Base-by-base conservation (phyloP, 148 eudicot genomes). In the Cornus suecica region DNA sequence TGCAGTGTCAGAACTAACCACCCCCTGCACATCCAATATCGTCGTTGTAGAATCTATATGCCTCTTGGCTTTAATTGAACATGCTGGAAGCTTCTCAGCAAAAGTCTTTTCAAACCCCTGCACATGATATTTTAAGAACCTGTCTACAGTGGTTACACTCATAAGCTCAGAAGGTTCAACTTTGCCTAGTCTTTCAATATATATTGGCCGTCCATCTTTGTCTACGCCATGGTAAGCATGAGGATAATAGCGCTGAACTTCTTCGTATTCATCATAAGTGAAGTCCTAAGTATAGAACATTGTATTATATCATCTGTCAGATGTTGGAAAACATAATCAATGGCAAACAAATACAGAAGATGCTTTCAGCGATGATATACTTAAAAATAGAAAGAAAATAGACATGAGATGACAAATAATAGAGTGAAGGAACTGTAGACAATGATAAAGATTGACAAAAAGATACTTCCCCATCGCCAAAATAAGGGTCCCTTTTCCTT, bases 171-270 rank as follows among this genome's bases (percentile, higher is more conserved):
- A 80, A 32, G 96, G 89, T 58, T 94, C 96, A 83, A 88, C 81
- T 87, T 89, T 88, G n/a, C 99, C 99, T 41, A 94, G 90, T 64
- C 89, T 87, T 84, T 94, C 99, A 62, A 94, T 91, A 82, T 94
- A 94, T 73, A 94, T 86, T 48, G 99, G 99, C 27, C 91, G 84
- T 67, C 98, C 99, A 48, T 77, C 90, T 89, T 80, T 92, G 83
- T 94, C 99, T 76, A 91, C 90, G 64, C 98, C 99, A 86, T 94
- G 99, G 83, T 86, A 94, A 60, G 97, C 97, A 81, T 94, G 99
- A 69, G 99, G 99, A 85, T 94, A 94, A 78, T 88, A 84, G 13
- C 80, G 80, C 65, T 82, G 90, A 66, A 94, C 97, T 73, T 87
- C 91, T 80, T 89, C 96, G 62, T 73, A 80, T 79, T 94, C 99